These are phyloP conservation scores for Dactylonectria estremocensis DNA, from an alignment of 2,329 filamentous ascomycete genomes.

Conservation along the genomic window DNA sequence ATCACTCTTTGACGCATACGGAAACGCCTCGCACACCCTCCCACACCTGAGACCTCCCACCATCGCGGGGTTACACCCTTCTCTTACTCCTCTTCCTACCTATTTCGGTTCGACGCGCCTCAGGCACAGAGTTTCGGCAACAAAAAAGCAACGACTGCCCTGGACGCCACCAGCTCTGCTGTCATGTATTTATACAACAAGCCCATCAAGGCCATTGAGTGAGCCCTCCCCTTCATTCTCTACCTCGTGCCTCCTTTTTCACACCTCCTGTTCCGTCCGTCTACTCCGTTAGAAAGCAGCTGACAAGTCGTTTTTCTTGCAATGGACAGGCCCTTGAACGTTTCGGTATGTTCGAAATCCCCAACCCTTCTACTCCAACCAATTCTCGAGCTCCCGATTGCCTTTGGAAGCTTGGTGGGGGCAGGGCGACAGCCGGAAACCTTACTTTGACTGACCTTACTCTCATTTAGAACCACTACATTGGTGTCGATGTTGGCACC, in stretches of 20 bases:
- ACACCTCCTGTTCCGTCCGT: constrained; percentile 4
- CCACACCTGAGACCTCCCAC: constrained; percentile 36
- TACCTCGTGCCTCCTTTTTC: constrained; percentile 15
- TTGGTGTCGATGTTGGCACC: constrained; percentile 97
- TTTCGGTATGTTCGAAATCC: constrained; percentile 48
- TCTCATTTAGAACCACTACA: constrained; percentile 69
- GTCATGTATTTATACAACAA: constrained; percentile 57
- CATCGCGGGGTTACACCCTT: constrained; percentile 43
- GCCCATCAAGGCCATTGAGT: constrained; percentile 58
- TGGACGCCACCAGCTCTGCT: constrained; percentile 30
- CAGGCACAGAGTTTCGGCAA: constrained; percentile 36
- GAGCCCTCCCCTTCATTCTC: constrained; percentile 41
- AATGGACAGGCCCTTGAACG: constrained; percentile 54
- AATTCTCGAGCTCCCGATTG: constrained; percentile 11
- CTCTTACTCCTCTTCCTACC: constrained; percentile 41
- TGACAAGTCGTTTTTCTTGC: constrained; percentile 30
- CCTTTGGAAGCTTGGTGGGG: constrained; percentile 25
- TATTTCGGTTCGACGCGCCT: constrained; percentile 37
- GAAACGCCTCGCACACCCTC: constrained; percentile 32
- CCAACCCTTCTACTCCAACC: constrained; percentile 5
- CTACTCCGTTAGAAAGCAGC: constrained; percentile 26
- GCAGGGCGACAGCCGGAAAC: background rate
- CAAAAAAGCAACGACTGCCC: constrained; percentile 37
- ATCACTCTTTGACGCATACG: background rate
- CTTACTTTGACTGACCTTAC: constrained; percentile 34